These are phyloP conservation scores for Euphorbia corollata DNA, from an alignment of 441 rosid genomes.

Conservation along the genomic window DNA sequence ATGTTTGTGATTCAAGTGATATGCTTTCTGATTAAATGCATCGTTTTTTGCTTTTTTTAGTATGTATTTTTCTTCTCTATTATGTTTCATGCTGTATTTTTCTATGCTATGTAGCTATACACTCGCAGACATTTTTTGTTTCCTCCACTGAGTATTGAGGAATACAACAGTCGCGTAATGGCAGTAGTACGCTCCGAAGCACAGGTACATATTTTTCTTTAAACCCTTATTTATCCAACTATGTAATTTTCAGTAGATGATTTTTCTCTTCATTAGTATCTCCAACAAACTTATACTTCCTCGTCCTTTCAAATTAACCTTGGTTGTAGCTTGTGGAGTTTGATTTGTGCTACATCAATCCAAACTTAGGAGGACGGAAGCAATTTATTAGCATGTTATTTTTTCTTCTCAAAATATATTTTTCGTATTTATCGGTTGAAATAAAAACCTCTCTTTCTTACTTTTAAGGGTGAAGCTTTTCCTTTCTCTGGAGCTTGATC, in stretches of 20 bases:
- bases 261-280: not conserved
- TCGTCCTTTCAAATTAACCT: not conserved
- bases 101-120: conserved; percentile 48
- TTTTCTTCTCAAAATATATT: too few relatives aligned
- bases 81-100: conserved; percentile 18
- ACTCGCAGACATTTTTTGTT: conserved; percentile 79
- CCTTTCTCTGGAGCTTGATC: not conserved
- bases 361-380: not conserved
- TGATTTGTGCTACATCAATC: not conserved
- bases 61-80: not conserved
- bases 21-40: not conserved
- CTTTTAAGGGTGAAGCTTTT: not conserved
- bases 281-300: not conserved
- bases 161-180: conserved; percentile 64
- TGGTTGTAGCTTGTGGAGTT: not conserved
- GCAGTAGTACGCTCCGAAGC: conserved; percentile 88
- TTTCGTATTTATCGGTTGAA: too few relatives aligned
- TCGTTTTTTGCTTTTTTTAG: not conserved
- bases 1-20: not conserved
- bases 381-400: not conserved
- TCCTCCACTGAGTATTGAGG: conserved; percentile 74
- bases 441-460: too few relatives aligned
- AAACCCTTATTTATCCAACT: not conserved
- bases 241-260: not conserved
- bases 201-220: conserved; percentile 43